Evolutionary conservation across 129 eudicot genomes (phyloP).

Genomic region (Escallonia rubra): DNA sequence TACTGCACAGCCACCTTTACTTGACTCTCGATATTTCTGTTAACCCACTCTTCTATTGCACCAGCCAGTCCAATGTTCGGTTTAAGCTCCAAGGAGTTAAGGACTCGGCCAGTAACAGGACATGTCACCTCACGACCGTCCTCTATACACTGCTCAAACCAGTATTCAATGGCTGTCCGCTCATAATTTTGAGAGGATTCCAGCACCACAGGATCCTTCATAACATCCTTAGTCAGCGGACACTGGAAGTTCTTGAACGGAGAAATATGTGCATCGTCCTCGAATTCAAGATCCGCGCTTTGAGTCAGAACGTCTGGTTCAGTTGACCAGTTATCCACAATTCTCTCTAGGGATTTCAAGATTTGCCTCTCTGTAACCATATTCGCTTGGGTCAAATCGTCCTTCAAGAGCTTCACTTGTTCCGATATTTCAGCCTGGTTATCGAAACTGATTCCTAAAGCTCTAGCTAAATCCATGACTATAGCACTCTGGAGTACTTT

Average conservation of each 20-base stretch:
- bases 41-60: slow-evolving; percentile 46
- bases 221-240: slow-evolving; percentile 38
- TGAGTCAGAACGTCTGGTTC: slow-evolving; percentile 23
- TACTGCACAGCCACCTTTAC: slow-evolving; percentile 20
- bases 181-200: slow-evolving; percentile 43
- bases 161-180: slow-evolving; percentile 34
- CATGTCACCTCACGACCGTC: slow-evolving; percentile 42
- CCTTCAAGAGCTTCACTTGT: slow-evolving; percentile 29
- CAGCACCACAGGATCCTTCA: slow-evolving; percentile 49
- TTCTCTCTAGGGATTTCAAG: slow-evolving; percentile 29
- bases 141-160: slow-evolving; percentile 41
- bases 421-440: slow-evolving; percentile 21
- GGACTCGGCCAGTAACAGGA: slow-evolving; percentile 42
- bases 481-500: slow-evolving; percentile 43
- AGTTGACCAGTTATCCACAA: slow-evolving; percentile 29
- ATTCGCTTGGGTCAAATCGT: slow-evolving; percentile 30
- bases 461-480: slow-evolving; percentile 47
- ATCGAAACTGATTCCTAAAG: slow-evolving; percentile 30
- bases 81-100: slow-evolving; percentile 32
- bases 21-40: slow-evolving; percentile 33
- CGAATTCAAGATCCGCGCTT: slow-evolving; percentile 23
- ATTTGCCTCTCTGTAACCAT: slow-evolving; percentile 33
- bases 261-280: slow-evolving; percentile 27
- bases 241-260: slow-evolving; percentile 42
- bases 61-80: slow-evolving; percentile 50